Conservation (phyloP, 306 rosid species). For the Purshia tridentata region DNA sequence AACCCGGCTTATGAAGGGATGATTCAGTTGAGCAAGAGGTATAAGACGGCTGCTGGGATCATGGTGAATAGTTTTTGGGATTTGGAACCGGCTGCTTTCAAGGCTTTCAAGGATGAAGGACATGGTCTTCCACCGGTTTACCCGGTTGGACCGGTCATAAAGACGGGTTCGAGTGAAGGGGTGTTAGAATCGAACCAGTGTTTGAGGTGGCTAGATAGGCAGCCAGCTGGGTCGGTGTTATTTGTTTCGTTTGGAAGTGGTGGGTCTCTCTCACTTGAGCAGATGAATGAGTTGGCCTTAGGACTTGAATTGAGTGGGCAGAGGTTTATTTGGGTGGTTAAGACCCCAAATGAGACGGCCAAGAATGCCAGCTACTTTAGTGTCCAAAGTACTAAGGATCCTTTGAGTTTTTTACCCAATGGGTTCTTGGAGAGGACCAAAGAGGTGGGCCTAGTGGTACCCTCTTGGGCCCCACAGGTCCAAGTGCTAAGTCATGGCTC, state of each 20-base stretch:
- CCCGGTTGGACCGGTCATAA: constrained; percentile 20
- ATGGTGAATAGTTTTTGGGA: constrained; percentile 19
- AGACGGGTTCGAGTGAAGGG: background rate
- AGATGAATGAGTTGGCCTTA: constrained; percentile 22
- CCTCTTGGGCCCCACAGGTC: constrained; percentile 26
- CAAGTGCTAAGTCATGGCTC: constrained; percentile 10
- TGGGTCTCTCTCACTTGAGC: constrained; percentile 20
- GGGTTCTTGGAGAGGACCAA: constrained; percentile 32
- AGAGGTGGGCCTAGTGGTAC: constrained; percentile 23
- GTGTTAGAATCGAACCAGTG: background rate
- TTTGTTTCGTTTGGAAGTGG: constrained; percentile 31
- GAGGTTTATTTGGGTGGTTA: constrained; percentile 26
- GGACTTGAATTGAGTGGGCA: constrained; percentile 31
- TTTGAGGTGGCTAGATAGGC: constrained; percentile 30
- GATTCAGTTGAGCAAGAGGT: background rate
- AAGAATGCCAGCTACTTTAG: constrained; percentile 15
- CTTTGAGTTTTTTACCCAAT: constrained; percentile 15
- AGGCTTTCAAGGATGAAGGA: constrained; percentile 7
- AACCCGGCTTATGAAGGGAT: background rate
- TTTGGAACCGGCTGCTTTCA: constrained; percentile 22
- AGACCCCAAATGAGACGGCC: constrained; percentile 22
- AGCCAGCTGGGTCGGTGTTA: constrained; percentile 21
- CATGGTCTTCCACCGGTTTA: constrained; percentile 21
- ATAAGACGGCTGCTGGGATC: constrained; percentile 14
- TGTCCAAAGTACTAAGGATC: background rate